Percentiles rank a stretch among this genome's conserved stretches.
Evolutionary conservation across 345 rosid genomes (phyloP).

Genomic region (Populus euphratica): DNA sequence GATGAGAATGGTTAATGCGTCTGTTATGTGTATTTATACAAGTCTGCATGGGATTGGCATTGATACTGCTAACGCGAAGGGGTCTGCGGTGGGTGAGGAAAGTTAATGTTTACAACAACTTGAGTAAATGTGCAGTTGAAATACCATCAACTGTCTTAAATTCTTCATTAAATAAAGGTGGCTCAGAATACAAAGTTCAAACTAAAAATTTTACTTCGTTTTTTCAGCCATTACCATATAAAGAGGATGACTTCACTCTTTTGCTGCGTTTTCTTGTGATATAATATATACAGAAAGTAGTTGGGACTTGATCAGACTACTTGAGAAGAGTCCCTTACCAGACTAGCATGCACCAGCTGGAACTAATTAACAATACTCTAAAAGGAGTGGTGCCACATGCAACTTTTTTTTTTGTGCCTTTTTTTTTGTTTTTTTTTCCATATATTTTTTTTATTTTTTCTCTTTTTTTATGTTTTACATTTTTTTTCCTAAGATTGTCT

Average conservation of each 20-base stretch:
- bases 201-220: neutral
- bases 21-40: slow-evolving; percentile 10
- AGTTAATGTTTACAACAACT: slow-evolving; percentile 68
- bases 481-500: too few species aligned
- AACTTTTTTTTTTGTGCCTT: too few species aligned
- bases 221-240: neutral
- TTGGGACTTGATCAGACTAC: neutral
- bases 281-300: neutral
- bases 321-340: too few species aligned
- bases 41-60: neutral
- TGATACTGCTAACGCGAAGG: neutral
- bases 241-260: slow-evolving; percentile 2
- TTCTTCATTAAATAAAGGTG: slow-evolving; percentile 37
- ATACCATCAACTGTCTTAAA: slow-evolving; percentile 36
- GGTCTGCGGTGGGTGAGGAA: slow-evolving; percentile 34
- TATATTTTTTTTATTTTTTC: too few species aligned
- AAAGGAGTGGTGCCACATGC: too few species aligned
- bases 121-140: slow-evolving; percentile 46
- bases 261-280: slow-evolving; percentile 2
- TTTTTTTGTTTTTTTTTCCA: too few species aligned
- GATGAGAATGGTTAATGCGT: neutral
- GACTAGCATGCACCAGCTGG: too few species aligned
- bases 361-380: too few species aligned
- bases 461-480: too few species aligned
- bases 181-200: neutral